phyloP scores from a whole-genome alignment of 768 basidiomycete genomes.

The Podaxis sp. region DNA sequence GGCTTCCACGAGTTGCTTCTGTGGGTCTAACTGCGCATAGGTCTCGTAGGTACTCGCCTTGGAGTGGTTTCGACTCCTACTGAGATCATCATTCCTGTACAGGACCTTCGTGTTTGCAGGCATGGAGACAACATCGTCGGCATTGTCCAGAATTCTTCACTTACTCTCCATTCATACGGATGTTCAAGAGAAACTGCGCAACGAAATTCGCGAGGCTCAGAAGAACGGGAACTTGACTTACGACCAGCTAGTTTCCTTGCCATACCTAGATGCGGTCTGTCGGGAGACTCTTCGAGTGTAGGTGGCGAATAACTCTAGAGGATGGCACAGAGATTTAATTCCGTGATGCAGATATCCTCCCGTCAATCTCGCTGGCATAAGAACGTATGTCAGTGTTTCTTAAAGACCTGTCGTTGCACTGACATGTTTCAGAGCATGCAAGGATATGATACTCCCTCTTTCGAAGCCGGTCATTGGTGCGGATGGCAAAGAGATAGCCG shows the following conservation, averaged over 20 bases:
- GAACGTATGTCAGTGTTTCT: not conserved
- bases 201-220: not conserved
- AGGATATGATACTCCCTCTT: not conserved
- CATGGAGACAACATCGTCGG: not conserved
- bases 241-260: not conserved
- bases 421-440: not conserved
- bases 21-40: not conserved
- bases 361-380: not conserved
- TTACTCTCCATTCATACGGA: not conserved
- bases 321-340: not conserved
- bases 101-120: not conserved
- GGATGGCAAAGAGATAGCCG: not conserved
- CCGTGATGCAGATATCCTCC: not conserved
- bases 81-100: not conserved
- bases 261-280: not conserved
- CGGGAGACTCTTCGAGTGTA: not conserved
- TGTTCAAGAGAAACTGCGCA: not conserved
- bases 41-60: not conserved
- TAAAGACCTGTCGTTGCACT: not conserved
- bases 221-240: not conserved
- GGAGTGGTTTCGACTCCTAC: not conserved
- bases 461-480: not conserved
- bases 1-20: not conserved
- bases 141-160: not conserved
- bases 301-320: not conserved